Evolutionary conservation across 768 basidiomycete genomes (phyloP), one percentile per base, ranked within the genome.

Genomic region (Leccinum arenicola): DNA sequence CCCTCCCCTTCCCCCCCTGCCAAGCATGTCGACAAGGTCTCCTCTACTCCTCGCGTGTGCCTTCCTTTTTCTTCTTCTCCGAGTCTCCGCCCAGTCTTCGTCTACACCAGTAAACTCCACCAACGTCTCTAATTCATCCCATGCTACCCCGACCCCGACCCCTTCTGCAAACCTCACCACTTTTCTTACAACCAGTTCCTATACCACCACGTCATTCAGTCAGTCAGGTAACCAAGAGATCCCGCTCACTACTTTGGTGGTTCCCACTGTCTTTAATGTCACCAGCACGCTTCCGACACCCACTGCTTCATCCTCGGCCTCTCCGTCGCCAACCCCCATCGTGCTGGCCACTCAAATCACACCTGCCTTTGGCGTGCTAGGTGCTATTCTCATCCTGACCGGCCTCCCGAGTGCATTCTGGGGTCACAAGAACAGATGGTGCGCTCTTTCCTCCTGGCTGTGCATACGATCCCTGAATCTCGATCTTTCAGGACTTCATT

Each of bases 401-500:
- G 95, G 95, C 50, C 77, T 95, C 6, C 93, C 93, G 9, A 90
- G 91, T 54, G 90, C 91, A 3, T 93, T 93, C 65, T 87, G 91
- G 76, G 95, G 95, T 21, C 93, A 95, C 77, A 96, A 96, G 81
- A 95, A 97, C 73, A 79, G 94, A 81, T 96, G 95, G 94, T 90
- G 68, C 45, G 82, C 77, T 45, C 10, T 50, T 54, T 57, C 47
- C 54, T 53, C 21, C 21, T 19, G 21, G 25, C 51, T 21, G 10
- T 15, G 21, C 38, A 14, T 51, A 11, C 21, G 17, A 38, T 57
- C 63, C 49, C 58, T 61, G 15, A 63, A 51, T 59, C 50, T 50
- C 50, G 51, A 52, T 56, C 67, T 63, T 63, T 49, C 70, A 93
- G 93, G 91, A 91, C 91, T 19, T 95, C 94, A 12, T 89, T 95